These are phyloP conservation scores for Penicillium maclennaniae DNA, from an alignment of 495 filamentous ascomycete genomes.

Conservation along the genomic window DNA sequence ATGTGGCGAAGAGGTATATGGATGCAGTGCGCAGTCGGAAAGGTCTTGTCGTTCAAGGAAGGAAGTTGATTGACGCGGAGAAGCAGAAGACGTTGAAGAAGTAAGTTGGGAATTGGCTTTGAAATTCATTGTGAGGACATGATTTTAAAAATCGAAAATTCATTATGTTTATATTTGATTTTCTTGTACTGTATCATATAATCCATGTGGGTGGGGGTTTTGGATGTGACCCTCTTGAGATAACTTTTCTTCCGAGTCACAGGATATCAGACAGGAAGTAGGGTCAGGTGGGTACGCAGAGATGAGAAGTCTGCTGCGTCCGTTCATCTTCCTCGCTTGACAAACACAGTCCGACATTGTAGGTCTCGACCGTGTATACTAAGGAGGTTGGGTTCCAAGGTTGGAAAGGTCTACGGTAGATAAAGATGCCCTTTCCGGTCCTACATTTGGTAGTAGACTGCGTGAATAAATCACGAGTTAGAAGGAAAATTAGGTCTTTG, in stretches of 20 bases:
- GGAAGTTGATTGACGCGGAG: conserved; percentile 85
- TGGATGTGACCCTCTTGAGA: conserved; percentile 22
- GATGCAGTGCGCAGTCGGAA: conserved; percentile 81
- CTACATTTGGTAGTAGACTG: neutral
- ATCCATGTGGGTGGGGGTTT: neutral
- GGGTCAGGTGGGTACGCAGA: conserved; percentile 23
- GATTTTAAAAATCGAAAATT: neutral
- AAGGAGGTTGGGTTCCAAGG: conserved; percentile 30
- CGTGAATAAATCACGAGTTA: neutral
- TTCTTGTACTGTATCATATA: neutral
- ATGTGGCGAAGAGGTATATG: conserved; percentile 94
- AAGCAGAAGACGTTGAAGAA: conserved; percentile 99
- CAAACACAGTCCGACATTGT: conserved; percentile 51
- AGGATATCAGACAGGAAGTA: conserved; percentile 16
- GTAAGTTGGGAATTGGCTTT: conserved; percentile 37
- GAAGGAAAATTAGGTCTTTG: conserved; percentile 1
- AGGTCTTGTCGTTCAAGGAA: conserved; percentile 77
- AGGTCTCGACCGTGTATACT: conserved; percentile 50
- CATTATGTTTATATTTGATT: neutral
- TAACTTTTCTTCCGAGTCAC: conserved; percentile 19
- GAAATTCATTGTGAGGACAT: neutral
- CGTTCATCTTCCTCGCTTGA: conserved; percentile 48
- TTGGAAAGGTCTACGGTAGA: neutral
- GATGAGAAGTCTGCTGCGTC: conserved; percentile 29
- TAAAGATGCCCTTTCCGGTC: neutral